Percentiles rank a stretch among this genome's conserved stretches.
These are phyloP conservation scores for Monilinia fructicola DNA, from an alignment of 2,329 filamentous ascomycete genomes.

Conservation along the genomic window DNA sequence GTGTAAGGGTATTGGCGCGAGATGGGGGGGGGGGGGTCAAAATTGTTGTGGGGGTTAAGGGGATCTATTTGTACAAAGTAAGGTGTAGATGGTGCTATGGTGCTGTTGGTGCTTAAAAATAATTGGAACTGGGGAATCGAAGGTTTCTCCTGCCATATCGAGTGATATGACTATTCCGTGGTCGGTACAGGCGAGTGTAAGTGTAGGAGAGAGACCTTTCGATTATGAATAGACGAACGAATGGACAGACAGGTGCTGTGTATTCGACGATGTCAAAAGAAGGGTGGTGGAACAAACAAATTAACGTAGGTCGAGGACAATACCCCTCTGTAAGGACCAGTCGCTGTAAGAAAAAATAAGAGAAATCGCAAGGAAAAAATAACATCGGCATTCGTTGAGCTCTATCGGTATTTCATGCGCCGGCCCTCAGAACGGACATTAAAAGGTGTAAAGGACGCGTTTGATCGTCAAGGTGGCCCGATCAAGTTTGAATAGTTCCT, in stretches of 20 bases:
- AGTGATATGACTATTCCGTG: slow-evolving; percentile 10
- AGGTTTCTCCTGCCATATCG: slow-evolving; percentile 1
- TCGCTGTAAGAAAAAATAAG: slow-evolving; percentile 32
- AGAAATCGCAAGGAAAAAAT: slow-evolving; percentile 26
- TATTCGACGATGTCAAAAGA: slow-evolving; percentile 14
- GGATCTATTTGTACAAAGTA: slow-evolving; percentile 21
- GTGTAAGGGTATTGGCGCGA: slow-evolving; percentile 21
- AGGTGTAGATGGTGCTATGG: slow-evolving; percentile 18
- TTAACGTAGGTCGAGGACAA: slow-evolving; percentile 40
- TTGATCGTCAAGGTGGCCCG: slow-evolving; percentile 18
- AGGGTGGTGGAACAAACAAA: slow-evolving; percentile 18
- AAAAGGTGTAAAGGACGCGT: slow-evolving; percentile 33
- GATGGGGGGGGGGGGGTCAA: slow-evolving; percentile 10
- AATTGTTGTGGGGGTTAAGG: slow-evolving; percentile 8
- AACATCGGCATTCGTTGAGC: slow-evolving; percentile 27
- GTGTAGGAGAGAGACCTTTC: slow-evolving; percentile 10
- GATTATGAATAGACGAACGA: slow-evolving; percentile 8
- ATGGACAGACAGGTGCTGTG: slow-evolving; percentile 16
- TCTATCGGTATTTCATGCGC: slow-evolving; percentile 35
- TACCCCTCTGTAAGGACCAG: slow-evolving; percentile 39
- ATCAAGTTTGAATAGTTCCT: slow-evolving; percentile 40
- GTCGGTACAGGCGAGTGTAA: slow-evolving; percentile 3
- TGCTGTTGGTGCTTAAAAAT: slow-evolving; percentile 16
- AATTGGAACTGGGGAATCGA: slow-evolving; percentile 1
- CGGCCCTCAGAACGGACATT: slow-evolving; percentile 33